Evolutionary conservation across 257 asterid genomes (phyloP), one percentile per base, ranked within the genome.

Genomic region (Nicotiana attenuata): DNA sequence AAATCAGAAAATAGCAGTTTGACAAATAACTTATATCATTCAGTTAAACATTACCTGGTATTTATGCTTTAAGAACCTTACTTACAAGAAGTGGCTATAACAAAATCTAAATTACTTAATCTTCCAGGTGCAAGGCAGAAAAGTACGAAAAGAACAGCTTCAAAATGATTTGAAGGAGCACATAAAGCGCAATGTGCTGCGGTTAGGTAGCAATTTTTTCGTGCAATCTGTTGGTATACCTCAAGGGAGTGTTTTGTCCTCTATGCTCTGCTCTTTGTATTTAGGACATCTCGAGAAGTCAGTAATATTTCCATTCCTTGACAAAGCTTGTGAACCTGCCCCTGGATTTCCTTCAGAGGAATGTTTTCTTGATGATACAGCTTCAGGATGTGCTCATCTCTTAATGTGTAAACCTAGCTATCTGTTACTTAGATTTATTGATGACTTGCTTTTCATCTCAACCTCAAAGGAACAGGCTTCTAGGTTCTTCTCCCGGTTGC

Each of bases 201-300:
- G 83, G 35, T 63, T 94, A 13, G 89, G 85, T 50, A 76, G 75
- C 81, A 88, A 69, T 53, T 90, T 92, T 86, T 96, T 87, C 91
- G 82, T 86, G 89, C 99, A 96, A 88, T 76, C 68, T 28, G 87
- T 92, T 57, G 99, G 99, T 76, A 96, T 96, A 85, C 93, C 99
- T 59, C 99, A 96, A 85, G 99, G 99, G 75, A 89, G 99, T 85
- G 83, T 92, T 81, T 50, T 94, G 79, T 96, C 99, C 63, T 63
- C 98, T 82, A 83, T 94, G 85, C 95, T 96, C 38, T 96, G 97
- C 87, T 96, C 99, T 13, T 88, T 85, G 77, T 96, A 94, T 87
- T 96, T 90, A 73, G 99, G 92, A 31, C 91, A 94, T 85, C 90
- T 96, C 91, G 99, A 96, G 81, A 89, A 86, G 38, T 89, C 89